Evolutionary conservation across 306 rosid species (phyloP).

Genomic region (Spatholobus suberectus): DNA sequence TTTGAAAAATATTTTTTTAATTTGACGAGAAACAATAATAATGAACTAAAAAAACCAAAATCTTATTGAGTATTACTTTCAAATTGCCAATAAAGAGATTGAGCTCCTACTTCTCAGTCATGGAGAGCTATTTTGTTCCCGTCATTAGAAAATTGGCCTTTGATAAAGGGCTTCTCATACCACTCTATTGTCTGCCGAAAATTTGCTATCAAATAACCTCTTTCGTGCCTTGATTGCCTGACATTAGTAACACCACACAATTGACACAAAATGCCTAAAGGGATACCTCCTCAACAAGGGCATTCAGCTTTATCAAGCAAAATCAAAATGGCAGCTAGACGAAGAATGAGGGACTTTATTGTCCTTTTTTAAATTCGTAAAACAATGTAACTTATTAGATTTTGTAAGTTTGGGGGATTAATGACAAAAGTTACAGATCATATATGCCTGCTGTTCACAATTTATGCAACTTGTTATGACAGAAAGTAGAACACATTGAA

Average conservation of each 20-base stretch:
- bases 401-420: neutral
- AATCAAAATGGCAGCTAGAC: neutral
- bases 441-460: slow-evolving; percentile 65
- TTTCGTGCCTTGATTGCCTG: slow-evolving; percentile 1
- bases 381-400: no score
- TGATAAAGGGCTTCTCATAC: neutral
- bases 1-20: no score
- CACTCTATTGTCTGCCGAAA: slow-evolving; percentile 1
- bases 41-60: no score
- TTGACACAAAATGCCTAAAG: neutral
- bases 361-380: neutral
- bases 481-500: slow-evolving; percentile 49
- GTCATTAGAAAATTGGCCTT: neutral
- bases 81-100: neutral
- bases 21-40: no score
- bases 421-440: neutral
- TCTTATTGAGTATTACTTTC: neutral
- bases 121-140: neutral
- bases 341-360: neutral
- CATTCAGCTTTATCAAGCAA: neutral
- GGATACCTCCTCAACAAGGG: neutral
- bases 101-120: neutral
- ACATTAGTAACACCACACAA: neutral
- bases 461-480: slow-evolving; percentile 50
- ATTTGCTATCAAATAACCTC: neutral